Evolutionary conservation across 352 stramenopile species (phyloP).

Genomic region (Pythium biforme): DNA sequence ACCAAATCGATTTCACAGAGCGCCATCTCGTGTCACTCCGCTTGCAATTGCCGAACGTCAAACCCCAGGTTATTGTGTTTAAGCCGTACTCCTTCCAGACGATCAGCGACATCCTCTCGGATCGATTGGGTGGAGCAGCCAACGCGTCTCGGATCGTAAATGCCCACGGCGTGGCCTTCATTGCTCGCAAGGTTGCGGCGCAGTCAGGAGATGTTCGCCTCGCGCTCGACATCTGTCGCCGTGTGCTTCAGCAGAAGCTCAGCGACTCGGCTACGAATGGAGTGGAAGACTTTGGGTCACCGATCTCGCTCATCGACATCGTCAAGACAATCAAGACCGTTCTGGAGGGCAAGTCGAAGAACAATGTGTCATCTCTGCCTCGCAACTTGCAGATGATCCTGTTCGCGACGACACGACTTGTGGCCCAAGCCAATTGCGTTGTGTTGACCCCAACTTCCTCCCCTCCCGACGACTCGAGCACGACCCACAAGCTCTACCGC

Average conservation of each 20-base stretch:
- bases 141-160: conserved; percentile 56
- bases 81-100: conserved; percentile 75
- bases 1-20: conserved; percentile 85
- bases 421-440: conserved; percentile 15
- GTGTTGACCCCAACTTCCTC: neutral
- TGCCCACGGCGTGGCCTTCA: conserved; percentile 66
- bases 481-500: conserved; percentile 35
- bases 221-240: conserved; percentile 71
- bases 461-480: neutral
- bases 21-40: conserved; percentile 63
- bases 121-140: conserved; percentile 56
- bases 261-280: conserved; percentile 22
- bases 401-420: conserved; percentile 58
- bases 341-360: conserved; percentile 61
- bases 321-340: conserved; percentile 68
- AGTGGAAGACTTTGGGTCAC: conserved; percentile 14
- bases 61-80: conserved; percentile 73
- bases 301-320: conserved; percentile 71
- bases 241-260: conserved; percentile 62
- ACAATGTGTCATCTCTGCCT: conserved; percentile 58
- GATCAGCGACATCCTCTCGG: conserved; percentile 73
- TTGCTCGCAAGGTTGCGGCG: conserved; percentile 78
- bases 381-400: conserved; percentile 84
- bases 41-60: conserved; percentile 47
- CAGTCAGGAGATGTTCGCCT: conserved; percentile 74